Evolutionary conservation across 2,329 filamentous ascomycete genomes (phyloP).

Genomic region (Fusarium penzigii): DNA sequence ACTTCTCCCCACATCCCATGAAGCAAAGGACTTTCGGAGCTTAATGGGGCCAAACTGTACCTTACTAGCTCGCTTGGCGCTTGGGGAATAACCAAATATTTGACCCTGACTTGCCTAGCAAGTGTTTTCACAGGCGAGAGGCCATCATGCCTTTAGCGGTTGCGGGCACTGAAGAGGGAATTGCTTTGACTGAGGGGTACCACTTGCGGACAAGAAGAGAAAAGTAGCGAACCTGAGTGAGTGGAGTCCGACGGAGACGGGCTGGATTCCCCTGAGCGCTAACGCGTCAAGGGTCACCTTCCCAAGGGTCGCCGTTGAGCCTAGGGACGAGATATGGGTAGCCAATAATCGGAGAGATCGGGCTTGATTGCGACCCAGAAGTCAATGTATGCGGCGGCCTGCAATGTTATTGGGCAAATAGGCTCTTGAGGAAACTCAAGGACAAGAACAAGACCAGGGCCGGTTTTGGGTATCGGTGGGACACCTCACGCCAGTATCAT

Average conservation of each 20-base stretch:
- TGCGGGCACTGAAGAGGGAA: conserved; percentile 17
- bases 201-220: conserved; percentile 11
- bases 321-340: conserved; percentile 22
- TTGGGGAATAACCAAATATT: conserved; percentile 17
- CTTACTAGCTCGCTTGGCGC: conserved; percentile 7
- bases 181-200: conserved; percentile 7
- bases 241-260: conserved; percentile 23
- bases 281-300: conserved; percentile 25
- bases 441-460: no score
- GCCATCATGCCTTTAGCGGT: conserved; percentile 5
- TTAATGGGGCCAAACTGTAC: not conserved
- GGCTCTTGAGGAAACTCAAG: no score
- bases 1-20: not conserved
- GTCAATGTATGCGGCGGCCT: conserved; percentile 1
- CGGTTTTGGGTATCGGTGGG: no score
- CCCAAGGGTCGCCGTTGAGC: conserved; percentile 32
- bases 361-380: conserved; percentile 17
- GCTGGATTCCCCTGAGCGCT: conserved; percentile 23
- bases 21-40: not conserved
- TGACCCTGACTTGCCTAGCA: not conserved
- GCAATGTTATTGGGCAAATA: no score
- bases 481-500: no score
- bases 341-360: conserved; percentile 42
- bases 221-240: conserved; percentile 1
- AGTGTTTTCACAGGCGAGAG: not conserved